These are phyloP conservation scores for Galeopsis tetrahit DNA, from an alignment of 257 asterid species.

Conservation along the genomic window DNA sequence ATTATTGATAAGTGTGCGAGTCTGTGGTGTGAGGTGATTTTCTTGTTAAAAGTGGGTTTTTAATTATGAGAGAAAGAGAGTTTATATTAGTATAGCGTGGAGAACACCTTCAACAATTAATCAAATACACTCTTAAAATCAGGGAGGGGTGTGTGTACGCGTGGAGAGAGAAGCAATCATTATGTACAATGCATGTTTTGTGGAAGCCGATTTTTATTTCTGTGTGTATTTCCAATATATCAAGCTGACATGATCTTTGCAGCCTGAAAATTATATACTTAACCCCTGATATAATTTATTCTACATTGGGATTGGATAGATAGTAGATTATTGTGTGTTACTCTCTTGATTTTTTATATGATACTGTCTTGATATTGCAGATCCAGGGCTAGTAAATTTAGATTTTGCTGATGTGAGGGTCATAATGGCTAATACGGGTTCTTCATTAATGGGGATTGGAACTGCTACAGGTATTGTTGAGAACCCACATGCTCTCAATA, in stretches of 20 bases:
- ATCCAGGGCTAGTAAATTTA: constrained; percentile 91
- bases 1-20: constrained; percentile 33
- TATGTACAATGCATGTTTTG: too few relatives aligned
- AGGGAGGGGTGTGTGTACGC: too few relatives aligned
- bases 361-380: too few relatives aligned
- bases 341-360: too few relatives aligned
- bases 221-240: constrained; percentile 24
- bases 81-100: too few relatives aligned
- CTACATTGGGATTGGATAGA: too few relatives aligned
- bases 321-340: too few relatives aligned
- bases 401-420: constrained; percentile 99
- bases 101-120: too few relatives aligned
- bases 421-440: constrained; percentile 95
- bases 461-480: constrained; percentile 80
- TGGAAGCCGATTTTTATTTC: constrained; percentile 17
- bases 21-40: constrained; percentile 15
- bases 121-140: too few relatives aligned
- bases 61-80: too few relatives aligned
- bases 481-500: constrained; percentile 23
- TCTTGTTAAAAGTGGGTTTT: too few relatives aligned
- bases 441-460: constrained; percentile 97
- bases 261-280: constrained; percentile 25
- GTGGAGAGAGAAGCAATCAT: too few relatives aligned
- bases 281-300: constrained; percentile 30
- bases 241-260: constrained; percentile 26